Conservation (phyloP, 2,329 filamentous ascomycete species). For the Aspergillus uvarum region DNA sequence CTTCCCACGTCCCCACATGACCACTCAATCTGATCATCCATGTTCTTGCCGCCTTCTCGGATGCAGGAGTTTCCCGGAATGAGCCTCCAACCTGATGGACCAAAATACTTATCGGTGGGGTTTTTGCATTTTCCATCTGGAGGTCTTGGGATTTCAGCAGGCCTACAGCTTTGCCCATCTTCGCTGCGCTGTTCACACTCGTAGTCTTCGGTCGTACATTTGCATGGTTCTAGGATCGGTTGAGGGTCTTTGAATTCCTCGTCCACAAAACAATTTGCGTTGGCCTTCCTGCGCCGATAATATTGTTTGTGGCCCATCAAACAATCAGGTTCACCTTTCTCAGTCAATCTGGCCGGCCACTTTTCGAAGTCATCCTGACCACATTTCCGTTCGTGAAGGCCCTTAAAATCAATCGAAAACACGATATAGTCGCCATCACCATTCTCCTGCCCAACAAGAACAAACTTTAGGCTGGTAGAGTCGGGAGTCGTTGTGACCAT, state of each 20-base stretch:
- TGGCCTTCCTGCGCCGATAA: constrained; percentile 79
- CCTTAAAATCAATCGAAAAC: constrained; percentile 79
- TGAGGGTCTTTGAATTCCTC: constrained; percentile 77
- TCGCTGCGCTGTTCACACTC: constrained; percentile 83
- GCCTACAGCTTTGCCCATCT: constrained; percentile 68
- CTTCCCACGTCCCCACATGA: constrained; percentile 68
- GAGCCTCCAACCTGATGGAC: constrained; percentile 84
- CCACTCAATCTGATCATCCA: constrained; percentile 71
- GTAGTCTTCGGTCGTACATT: constrained; percentile 81
- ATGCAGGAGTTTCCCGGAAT: constrained; percentile 82
- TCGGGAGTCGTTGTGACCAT: constrained; percentile 86
- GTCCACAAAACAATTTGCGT: constrained; percentile 85
- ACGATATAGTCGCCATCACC: constrained; percentile 57
- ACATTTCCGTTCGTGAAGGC: constrained; percentile 77
- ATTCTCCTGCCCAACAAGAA: constrained; percentile 67
- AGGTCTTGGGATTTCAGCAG: constrained; percentile 59
- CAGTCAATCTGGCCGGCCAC: constrained; percentile 81
- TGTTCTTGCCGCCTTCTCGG: constrained; percentile 59
- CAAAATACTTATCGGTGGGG: constrained; percentile 71
- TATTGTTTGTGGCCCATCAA: constrained; percentile 95
- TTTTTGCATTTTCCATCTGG: constrained; percentile 75
- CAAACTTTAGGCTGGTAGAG: constrained; percentile 87
- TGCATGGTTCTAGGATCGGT: constrained; percentile 70
- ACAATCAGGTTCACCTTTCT: constrained; percentile 78
- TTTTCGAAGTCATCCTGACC: constrained; percentile 70